phyloP scores from a whole-genome alignment of 352 stramenopile species.

The Phytophthora cactorum region DNA sequence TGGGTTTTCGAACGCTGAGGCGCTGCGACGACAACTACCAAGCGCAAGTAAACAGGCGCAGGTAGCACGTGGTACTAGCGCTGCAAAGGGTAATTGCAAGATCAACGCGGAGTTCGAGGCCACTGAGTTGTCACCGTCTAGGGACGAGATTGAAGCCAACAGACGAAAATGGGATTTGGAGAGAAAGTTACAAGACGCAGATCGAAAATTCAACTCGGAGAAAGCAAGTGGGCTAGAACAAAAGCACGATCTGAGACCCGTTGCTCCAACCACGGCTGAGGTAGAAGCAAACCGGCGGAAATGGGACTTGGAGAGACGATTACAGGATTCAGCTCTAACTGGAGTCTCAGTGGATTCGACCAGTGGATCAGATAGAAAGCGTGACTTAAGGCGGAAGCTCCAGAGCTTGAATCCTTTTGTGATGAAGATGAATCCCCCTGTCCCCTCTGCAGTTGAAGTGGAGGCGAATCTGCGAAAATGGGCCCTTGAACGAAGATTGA shows the following conservation, averaged over 20 bases:
- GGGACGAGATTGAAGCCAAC: constrained; percentile 22
- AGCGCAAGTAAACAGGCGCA: constrained; percentile 9
- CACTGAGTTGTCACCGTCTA: constrained; percentile 11
- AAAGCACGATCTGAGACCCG: constrained; percentile 10
- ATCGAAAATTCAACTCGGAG: constrained; percentile 9
- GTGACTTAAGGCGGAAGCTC: constrained; percentile 21
- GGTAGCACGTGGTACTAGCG: not conserved
- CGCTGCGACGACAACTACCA: constrained; percentile 34
- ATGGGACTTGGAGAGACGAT: constrained; percentile 27
- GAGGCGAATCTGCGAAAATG: constrained; percentile 34
- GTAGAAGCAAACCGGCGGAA: constrained; percentile 28
- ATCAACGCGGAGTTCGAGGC: constrained; percentile 1
- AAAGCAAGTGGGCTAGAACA: not conserved
- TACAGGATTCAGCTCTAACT: constrained; percentile 15
- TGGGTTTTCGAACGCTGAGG: constrained; percentile 37
- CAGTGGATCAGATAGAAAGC: constrained; percentile 3
- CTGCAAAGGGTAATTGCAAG: constrained; percentile 7
- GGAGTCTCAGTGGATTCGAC: not conserved
- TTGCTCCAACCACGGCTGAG: constrained; percentile 14
- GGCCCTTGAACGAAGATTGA: constrained; percentile 26
- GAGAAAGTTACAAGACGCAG: constrained; percentile 22
- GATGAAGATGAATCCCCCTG: constrained; percentile 15
- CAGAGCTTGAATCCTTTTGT: constrained; percentile 23
- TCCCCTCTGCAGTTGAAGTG: constrained; percentile 25
- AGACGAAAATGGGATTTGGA: constrained; percentile 37